A percentile compares a stretch with the other conserved stretches of the same genome.
These are phyloP conservation scores for Epithele typhae DNA, from an alignment of 768 basidiomycete species.

Conservation along the genomic window DNA sequence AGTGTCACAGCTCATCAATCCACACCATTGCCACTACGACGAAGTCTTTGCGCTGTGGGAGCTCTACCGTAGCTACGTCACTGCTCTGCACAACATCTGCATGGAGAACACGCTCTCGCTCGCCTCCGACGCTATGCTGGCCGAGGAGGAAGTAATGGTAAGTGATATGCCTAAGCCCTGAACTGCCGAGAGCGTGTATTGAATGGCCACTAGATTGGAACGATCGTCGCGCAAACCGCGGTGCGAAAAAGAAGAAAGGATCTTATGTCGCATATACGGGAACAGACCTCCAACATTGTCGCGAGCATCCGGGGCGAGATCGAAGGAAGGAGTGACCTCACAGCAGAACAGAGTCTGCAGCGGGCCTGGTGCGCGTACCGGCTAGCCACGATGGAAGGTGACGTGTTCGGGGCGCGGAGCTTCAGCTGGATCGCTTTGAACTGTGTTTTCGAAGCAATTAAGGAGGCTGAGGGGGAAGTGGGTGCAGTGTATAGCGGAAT, in stretches of 20 bases:
- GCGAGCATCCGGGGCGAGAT: constrained; percentile 44
- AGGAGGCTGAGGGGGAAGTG: constrained; percentile 36
- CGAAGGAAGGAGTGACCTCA: constrained; percentile 40
- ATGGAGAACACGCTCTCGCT: constrained; percentile 41
- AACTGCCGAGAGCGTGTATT: too few relatives aligned
- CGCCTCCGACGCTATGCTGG: constrained; percentile 36
- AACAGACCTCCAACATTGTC: constrained; percentile 50
- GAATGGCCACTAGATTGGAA: constrained; percentile 37
- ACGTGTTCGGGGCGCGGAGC: constrained; percentile 52
- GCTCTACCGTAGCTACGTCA: constrained; percentile 35
- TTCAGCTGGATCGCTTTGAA: constrained; percentile 60
- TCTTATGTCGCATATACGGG: constrained; percentile 49
- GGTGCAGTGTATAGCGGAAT: not conserved
- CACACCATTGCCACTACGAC: constrained; percentile 2
- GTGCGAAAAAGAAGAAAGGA: constrained; percentile 51
- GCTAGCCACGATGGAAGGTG: constrained; percentile 32
- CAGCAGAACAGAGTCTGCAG: constrained; percentile 36
- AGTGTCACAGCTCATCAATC: constrained; percentile 22
- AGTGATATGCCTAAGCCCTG: not conserved
- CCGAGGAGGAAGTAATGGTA: constrained; percentile 56
- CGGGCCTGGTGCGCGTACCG: constrained; percentile 56
- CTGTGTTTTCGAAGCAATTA: constrained; percentile 48
- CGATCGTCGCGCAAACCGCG: constrained; percentile 58
- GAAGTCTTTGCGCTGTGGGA: constrained; percentile 8
- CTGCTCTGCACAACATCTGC: constrained; percentile 47